A percentile compares a stretch with the other conserved stretches of the same genome.
Evolutionary conservation across 306 rosid genomes (phyloP).

Genomic region (Begonia loranthoides): DNA sequence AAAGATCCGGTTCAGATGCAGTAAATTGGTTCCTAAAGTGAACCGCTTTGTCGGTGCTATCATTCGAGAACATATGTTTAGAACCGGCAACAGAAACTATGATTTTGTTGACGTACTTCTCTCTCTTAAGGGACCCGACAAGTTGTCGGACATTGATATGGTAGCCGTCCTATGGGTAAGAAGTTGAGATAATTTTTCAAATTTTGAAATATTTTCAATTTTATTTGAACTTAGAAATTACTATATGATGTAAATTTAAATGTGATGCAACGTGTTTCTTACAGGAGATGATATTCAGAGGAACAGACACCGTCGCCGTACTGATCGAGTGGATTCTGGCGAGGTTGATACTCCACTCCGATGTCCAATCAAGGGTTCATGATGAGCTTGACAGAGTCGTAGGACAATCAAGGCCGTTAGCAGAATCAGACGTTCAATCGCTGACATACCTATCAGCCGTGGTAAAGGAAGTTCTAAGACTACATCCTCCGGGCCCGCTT

Average conservation of each 20-base stretch:
- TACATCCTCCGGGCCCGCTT: slow-evolving; percentile 93
- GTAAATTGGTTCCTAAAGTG: slow-evolving; percentile 51
- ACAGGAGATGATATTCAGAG: slow-evolving; percentile 92
- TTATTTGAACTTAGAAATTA: too few species aligned
- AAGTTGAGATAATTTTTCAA: too few species aligned
- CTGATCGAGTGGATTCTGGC: slow-evolving; percentile 81
- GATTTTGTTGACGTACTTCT: slow-evolving; percentile 86
- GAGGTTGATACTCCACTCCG: slow-evolving; percentile 49
- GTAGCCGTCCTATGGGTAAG: slow-evolving; percentile 90
- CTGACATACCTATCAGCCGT: slow-evolving; percentile 46
- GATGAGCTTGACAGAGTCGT: slow-evolving; percentile 51
- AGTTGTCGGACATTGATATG: slow-evolving; percentile 63
- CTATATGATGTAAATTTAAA: too few species aligned
- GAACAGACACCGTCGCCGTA: slow-evolving; percentile 79
- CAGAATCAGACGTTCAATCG: slow-evolving; percentile 38
- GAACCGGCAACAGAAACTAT: slow-evolving; percentile 11
- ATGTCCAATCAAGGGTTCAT: slow-evolving; percentile 44
- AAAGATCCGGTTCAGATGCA: slow-evolving; percentile 59
- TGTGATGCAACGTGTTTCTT: background rate
- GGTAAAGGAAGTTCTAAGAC: slow-evolving; percentile 70
- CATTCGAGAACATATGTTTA: slow-evolving; percentile 40
- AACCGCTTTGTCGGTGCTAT: slow-evolving; percentile 54
- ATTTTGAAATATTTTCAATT: too few species aligned
- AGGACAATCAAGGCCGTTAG: slow-evolving; percentile 27
- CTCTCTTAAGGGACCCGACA: slow-evolving; percentile 63